Base-by-base conservation (phyloP, 345 rosid genomes). In the Salix dunnii region DNA sequence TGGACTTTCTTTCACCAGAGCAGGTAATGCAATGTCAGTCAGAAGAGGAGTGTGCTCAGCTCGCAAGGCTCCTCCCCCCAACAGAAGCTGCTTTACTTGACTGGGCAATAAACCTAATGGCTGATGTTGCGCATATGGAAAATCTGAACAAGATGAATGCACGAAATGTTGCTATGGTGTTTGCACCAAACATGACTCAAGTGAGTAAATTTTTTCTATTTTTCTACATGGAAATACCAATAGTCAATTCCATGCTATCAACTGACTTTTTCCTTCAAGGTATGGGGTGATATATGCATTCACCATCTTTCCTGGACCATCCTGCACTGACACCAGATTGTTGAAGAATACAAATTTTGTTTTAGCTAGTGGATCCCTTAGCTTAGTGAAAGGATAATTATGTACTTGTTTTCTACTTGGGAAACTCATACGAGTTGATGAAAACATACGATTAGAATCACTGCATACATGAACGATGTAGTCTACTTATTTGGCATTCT, bases 121-220 rank as follows among this genome's bases (percentile, higher is more conserved):
- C 98, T 31, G 99, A 96, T 87, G 96, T 96, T 68, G 96, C 88
- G 0, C 94, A 92, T 82, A 76, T 90, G 81, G 97, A 94, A 76
- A 90, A 87, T 85, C 53, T 90, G 30, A 96, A 94, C 86, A 94
- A 94, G 88, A 96, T 96, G 99, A 96, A 92, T 86, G 95, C 98
- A 7, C 92, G 98, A 7, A 96, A 96, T 84, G 82, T 96, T 1
- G 98, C 99, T 0, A 91, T 96, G 90, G 98, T 96, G 61, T 96
- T 96, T 21, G 98, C 99, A 43, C 99, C 99, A 74, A 96, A 96
- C 90, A 96, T 96, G 99, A 93, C 99, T 72, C 97, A 96, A 83
- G 99, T 93, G 81, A 85, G 89, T 83, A 40, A 16, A 17, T 3
- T 6, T 21, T 55, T 1, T 28, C 21, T 27, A 20, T 67, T 72